A percentile compares a stretch with the other conserved stretches of the same genome.
Conservation (phyloP, 192 early-diverging fungal genomes). For the Pilobolus umbonatus region DNA sequence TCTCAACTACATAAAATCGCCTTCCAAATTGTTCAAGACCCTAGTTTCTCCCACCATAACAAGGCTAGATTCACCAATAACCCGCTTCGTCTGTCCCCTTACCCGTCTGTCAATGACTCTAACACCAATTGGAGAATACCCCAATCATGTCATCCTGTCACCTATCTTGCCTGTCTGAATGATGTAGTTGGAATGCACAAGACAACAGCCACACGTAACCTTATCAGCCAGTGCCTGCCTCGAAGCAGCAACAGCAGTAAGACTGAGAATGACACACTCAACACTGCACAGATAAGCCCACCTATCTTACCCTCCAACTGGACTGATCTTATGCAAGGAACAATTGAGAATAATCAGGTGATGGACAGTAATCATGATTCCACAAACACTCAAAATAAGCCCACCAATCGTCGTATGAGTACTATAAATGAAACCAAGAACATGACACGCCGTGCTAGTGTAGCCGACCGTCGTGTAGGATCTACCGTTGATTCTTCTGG, state of each 20-base stretch:
- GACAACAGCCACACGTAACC: conserved; percentile 43
- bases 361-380: too few species aligned
- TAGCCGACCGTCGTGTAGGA: conserved; percentile 22
- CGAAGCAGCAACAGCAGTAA: not conserved
- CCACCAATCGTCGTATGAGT: conserved; percentile 13
- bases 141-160: conserved; percentile 36
- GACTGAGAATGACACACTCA: not conserved
- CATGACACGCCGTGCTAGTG: conserved; percentile 11
- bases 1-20: conserved; percentile 91
- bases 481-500: conserved; percentile 4
- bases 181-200: conserved; percentile 73
- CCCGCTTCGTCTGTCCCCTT: not conserved
- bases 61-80: not conserved
- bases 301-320: too few species aligned
- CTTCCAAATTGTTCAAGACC: conserved; percentile 66
- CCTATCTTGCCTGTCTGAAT: conserved; percentile 67
- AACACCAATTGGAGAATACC: conserved; percentile 18
- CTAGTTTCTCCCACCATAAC: conserved; percentile 28
- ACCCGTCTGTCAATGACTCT: not conserved
- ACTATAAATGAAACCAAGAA: conserved; percentile 28
- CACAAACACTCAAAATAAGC: too few species aligned
- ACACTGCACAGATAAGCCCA: too few species aligned
- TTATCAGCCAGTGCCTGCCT: not conserved
- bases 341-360: not conserved
- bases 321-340: conserved; percentile 7